A percentile compares a stretch with the other conserved stretches of the same genome.
Conservation (phyloP, 345 rosid species). For the Luvunga scandens region DNA sequence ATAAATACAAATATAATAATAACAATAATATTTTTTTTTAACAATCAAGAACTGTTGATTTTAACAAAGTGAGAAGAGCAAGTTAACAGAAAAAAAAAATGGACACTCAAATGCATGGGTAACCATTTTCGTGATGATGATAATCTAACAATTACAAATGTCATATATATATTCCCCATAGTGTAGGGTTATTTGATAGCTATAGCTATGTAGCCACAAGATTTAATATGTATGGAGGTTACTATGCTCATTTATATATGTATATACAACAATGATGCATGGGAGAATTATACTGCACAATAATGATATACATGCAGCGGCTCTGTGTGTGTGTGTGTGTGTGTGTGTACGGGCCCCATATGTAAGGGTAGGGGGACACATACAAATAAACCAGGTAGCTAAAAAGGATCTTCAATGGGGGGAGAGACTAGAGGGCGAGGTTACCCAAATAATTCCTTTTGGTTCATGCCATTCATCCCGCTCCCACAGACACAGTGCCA, state of each 20-base stretch:
- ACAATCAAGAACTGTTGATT: too few relatives aligned
- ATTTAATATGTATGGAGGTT: neutral
- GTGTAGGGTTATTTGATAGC: slow-evolving; percentile 31
- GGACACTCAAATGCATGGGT: slow-evolving; percentile 2
- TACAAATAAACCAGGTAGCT: slow-evolving; percentile 33
- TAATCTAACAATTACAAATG: slow-evolving; percentile 45
- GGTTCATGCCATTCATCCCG: neutral
- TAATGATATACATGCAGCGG: too few relatives aligned
- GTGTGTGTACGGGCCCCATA: slow-evolving; percentile 28
- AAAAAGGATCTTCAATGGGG: slow-evolving; percentile 18
- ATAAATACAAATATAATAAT: too few relatives aligned
- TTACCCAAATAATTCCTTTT: slow-evolving; percentile 34
- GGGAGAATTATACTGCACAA: too few relatives aligned
- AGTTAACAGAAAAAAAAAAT: too few relatives aligned
- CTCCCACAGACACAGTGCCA: too few relatives aligned
- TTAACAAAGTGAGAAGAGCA: too few relatives aligned
- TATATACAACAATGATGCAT: too few relatives aligned
- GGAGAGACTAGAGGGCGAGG: slow-evolving; percentile 12
- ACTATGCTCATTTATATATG: too few relatives aligned
- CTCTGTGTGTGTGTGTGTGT: neutral
- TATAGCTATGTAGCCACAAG: neutral
- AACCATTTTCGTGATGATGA: slow-evolving; percentile 38
- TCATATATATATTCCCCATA: too few relatives aligned
- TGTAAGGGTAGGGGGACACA: slow-evolving; percentile 43
- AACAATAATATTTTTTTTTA: too few relatives aligned